A percentile compares a stretch with the other conserved stretches of the same genome.
Evolutionary conservation across 805 yeast species (phyloP).

Genomic region (Starmerella davenportii): DNA sequence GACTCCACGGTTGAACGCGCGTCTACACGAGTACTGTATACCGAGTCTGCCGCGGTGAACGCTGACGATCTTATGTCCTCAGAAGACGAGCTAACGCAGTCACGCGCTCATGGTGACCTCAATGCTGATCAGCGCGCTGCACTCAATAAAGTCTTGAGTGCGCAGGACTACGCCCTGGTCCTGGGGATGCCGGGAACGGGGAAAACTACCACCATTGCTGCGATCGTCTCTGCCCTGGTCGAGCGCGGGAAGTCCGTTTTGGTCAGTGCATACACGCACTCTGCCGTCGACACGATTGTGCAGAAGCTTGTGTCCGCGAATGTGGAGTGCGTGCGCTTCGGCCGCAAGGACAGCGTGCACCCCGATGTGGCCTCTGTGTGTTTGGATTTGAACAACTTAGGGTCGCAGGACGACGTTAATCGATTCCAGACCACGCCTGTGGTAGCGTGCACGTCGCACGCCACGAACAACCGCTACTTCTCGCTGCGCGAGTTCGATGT

Average conservation of each 20-base stretch:
- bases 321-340: conserved; percentile 47
- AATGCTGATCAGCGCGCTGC: conserved; percentile 62
- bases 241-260: conserved; percentile 47
- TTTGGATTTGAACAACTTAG: conserved; percentile 3
- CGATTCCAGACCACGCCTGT: conserved; percentile 37
- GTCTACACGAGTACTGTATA: conserved; percentile 6
- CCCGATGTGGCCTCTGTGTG: conserved; percentile 35
- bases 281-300: conserved; percentile 88
- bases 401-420: conserved; percentile 27
- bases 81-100: conserved; percentile 27
- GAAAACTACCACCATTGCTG: conserved; percentile 76
- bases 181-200: conserved; percentile 99
- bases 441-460: conserved; percentile 79
- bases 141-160: conserved; percentile 40
- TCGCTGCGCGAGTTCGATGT: conserved; percentile 54
- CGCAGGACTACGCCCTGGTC: conserved; percentile 62
- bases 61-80: background rate
- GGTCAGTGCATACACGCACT: conserved; percentile 75
- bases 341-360: conserved; percentile 36
- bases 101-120: conserved; percentile 22
- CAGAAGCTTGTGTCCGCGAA: conserved; percentile 41
- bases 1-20: conserved; percentile 9
- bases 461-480: conserved; percentile 48
- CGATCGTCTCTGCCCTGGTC: conserved; percentile 45
- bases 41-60: background rate